Percentiles rank a stretch among this genome's conserved stretches.
Evolutionary conservation across 768 basidiomycete genomes (phyloP).

Genomic region (Boletus insuetus): DNA sequence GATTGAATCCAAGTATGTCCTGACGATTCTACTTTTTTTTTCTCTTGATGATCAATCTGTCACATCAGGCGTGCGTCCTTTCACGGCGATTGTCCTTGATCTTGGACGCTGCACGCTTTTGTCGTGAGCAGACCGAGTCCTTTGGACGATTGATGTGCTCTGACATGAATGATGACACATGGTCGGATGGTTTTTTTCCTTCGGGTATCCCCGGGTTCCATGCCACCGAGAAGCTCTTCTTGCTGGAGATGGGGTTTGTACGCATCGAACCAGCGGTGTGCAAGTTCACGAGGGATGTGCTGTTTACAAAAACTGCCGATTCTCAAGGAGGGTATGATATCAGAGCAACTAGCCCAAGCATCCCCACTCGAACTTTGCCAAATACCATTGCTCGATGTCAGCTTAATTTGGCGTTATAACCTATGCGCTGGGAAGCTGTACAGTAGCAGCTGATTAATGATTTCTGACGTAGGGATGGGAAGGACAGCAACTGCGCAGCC

Average conservation of each 20-base stretch:
- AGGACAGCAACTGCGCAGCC: slow-evolving; percentile 7
- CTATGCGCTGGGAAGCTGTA: not conserved
- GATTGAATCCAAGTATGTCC: not conserved
- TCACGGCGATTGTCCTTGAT: not conserved
- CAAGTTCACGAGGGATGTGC: no score
- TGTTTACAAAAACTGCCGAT: no score
- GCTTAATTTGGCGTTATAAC: slow-evolving; percentile 4
- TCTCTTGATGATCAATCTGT: not conserved
- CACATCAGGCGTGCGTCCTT: not conserved
- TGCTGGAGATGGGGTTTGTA: not conserved
- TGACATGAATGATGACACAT: not conserved
- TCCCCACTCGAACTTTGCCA: not conserved
- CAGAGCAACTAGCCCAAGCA: slow-evolving; percentile 4
- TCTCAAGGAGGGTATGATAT: no score
- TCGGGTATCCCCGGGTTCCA: slow-evolving; percentile 18
- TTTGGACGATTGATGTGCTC: not conserved
- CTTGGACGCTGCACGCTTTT: slow-evolving; percentile 2
- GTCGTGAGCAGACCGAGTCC: not conserved
- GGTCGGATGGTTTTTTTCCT: not conserved
- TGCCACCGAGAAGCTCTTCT: slow-evolving; percentile 7
- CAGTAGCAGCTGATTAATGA: no score
- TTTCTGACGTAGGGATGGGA: not conserved
- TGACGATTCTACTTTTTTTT: not conserved
- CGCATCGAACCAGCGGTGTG: not conserved
- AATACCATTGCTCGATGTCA: slow-evolving; percentile 5